These are phyloP conservation scores for Rhododendron molle DNA, from an alignment of 148 eudicot species.

Conservation along the genomic window DNA sequence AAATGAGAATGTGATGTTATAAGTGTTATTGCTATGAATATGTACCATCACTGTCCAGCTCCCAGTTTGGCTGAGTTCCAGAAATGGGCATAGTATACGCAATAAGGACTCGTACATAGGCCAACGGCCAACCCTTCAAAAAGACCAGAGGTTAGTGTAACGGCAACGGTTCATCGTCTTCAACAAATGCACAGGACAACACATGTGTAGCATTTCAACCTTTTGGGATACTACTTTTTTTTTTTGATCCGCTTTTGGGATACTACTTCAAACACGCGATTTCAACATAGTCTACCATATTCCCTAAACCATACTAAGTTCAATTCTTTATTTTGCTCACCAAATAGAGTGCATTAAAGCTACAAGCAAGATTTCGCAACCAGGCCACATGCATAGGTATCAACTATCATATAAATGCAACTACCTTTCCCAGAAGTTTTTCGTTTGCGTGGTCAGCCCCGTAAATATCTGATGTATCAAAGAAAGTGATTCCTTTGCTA, in stretches of 20 bases:
- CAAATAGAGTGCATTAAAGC: too few species aligned
- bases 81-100: too few species aligned
- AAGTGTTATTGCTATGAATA: too few species aligned
- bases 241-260: too few species aligned
- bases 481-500: constrained; percentile 51
- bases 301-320: neutral
- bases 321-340: neutral
- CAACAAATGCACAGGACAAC: neutral
- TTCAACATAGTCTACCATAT: neutral
- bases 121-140: too few species aligned
- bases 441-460: constrained; percentile 51
- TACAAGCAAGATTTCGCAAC: neutral
- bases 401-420: neutral
- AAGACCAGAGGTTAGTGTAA: neutral
- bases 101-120: too few species aligned
- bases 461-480: constrained; percentile 69
- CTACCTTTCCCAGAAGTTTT: constrained; percentile 66
- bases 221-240: neutral
- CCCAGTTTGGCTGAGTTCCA: too few species aligned
- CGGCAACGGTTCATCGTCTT: neutral
- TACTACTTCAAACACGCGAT: neutral
- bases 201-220: neutral
- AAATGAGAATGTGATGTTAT: too few species aligned
- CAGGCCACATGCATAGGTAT: neutral
- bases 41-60: too few species aligned